phyloP scores from a whole-genome alignment of 139 green algal species.

The Picochlorum sp. region DNA sequence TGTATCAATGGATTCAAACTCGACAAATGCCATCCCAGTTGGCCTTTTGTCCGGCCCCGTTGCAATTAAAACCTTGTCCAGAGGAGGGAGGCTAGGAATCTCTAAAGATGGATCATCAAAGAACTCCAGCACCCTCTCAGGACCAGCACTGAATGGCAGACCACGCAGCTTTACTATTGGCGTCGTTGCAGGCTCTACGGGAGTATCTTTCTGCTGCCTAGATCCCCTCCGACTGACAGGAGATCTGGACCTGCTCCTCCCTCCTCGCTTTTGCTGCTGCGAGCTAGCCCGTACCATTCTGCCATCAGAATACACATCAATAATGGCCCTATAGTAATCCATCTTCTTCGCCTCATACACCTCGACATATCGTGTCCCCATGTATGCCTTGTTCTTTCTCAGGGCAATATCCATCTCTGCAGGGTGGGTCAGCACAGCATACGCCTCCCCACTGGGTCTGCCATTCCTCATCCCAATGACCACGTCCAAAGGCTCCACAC shows the following conservation, averaged over 20 bases:
- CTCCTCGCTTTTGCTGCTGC: not conserved
- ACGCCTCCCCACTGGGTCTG: slow-evolving; percentile 65
- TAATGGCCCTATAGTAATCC: slow-evolving; percentile 61
- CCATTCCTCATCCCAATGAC: slow-evolving; percentile 55
- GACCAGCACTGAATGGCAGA: slow-evolving; percentile 67
- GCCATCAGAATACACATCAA: slow-evolving; percentile 15
- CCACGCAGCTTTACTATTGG: slow-evolving; percentile 70
- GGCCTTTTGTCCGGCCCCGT: slow-evolving; percentile 45
- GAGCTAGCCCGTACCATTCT: slow-evolving; percentile 3
- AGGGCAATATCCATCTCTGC: slow-evolving; percentile 57
- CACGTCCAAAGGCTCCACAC: slow-evolving; percentile 62
- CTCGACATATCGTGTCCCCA: slow-evolving; percentile 74
- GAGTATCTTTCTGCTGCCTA: not conserved
- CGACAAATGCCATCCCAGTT: slow-evolving; percentile 66
- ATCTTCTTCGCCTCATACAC: slow-evolving; percentile 66
- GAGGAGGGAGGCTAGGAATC: slow-evolving; percentile 7
- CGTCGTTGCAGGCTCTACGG: not conserved
- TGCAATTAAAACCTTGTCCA: slow-evolving; percentile 57
- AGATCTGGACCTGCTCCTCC: not conserved
- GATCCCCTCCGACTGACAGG: not conserved
- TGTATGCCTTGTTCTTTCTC: slow-evolving; percentile 63
- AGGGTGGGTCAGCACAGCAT: slow-evolving; percentile 49
- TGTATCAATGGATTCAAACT: slow-evolving; percentile 58
- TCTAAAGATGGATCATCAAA: slow-evolving; percentile 56
- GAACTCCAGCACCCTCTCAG: slow-evolving; percentile 68